phyloP scores from a whole-genome alignment of 1,139 yeast species.

The Casaregolazyma suthepensis region DNA sequence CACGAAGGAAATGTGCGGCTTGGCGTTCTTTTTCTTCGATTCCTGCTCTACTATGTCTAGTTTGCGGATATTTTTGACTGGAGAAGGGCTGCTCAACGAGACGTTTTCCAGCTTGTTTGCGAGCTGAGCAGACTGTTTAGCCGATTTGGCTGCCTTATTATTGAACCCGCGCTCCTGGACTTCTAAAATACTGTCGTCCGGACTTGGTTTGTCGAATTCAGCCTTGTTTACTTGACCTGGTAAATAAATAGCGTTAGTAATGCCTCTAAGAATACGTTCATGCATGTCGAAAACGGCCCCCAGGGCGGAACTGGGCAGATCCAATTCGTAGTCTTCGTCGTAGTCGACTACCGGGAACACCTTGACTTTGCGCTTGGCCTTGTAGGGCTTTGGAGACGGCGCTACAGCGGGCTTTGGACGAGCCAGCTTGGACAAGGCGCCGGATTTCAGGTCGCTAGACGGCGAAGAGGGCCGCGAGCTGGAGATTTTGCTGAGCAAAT shows the following conservation, averaged over 20 bases:
- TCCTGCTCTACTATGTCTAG: slow-evolving; percentile 18
- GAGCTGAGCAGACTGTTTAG: background rate
- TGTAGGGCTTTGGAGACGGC: slow-evolving; percentile 5
- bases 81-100: background rate
- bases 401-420: background rate
- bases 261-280: background rate
- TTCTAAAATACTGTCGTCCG: slow-evolving; percentile 65
- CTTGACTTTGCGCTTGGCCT: slow-evolving; percentile 10
- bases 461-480: background rate
- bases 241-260: slow-evolving; percentile 36
- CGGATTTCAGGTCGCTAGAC: background rate
- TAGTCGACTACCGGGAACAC: slow-evolving; percentile 18
- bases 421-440: background rate
- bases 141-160: background rate
- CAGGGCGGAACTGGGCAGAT: background rate
- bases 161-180: slow-evolving; percentile 45
- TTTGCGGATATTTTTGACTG: slow-evolving; percentile 10
- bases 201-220: slow-evolving; percentile 68
- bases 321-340: slow-evolving; percentile 5
- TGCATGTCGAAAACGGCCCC: slow-evolving; percentile 5
- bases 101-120: background rate
- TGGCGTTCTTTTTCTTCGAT: slow-evolving; percentile 9
- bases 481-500: slow-evolving; percentile 9
- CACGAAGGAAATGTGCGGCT: slow-evolving; percentile 23
- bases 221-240: slow-evolving; percentile 38